Evolutionary conservation across 164 flowering plant genomes (phyloP), one percentile per base, ranked within the genome.

Genomic region (Annona squamosa): DNA sequence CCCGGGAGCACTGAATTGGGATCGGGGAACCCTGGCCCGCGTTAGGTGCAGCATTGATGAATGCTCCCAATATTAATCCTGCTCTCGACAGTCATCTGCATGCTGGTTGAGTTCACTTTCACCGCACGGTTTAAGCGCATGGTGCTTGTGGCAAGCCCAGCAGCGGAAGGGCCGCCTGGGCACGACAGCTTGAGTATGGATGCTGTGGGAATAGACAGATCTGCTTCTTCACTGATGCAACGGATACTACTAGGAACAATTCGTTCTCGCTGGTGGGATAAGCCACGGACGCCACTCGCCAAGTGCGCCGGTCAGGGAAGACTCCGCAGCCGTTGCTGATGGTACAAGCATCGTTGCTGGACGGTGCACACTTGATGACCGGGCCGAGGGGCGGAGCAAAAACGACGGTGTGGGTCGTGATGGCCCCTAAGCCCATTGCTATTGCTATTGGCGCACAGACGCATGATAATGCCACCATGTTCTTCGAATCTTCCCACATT

Each of bases 131-230:
- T 79, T 4, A 86, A 75, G 42, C 78, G 64, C 75, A 72, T 78
- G 45, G 89, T 87, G 85, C 90, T 85, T 56, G 85, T 78, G 5
- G 81, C 75, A 26, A 85, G 67, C 47, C 88, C 87, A 2, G 80
- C 81, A 26, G 75, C 69, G 47, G 47, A 13, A 2, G 13, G 63
- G 7, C 87, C 87, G n/a, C 82, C 88, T 0, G 86, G 82, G 48
- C 90, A 87, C 0, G 75, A 86, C 17, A 87, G 79, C 71, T 82
- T 87, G 1, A 88, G 85, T 7, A 26, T 26, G 37, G 37, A 85
- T 81, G 77, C 88, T 87, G 75, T 87, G 90, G 3, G 83, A 79
- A 72, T 43, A 81, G 1, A 80, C 78, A 0, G 88, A 84, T 85
- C 4, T 78, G 75, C 62, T 74, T 72, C 46, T 69, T 63, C 77